Base-by-base conservation (phyloP, 371 early-diverging fungal species). In the Mortierella sp. region DNA sequence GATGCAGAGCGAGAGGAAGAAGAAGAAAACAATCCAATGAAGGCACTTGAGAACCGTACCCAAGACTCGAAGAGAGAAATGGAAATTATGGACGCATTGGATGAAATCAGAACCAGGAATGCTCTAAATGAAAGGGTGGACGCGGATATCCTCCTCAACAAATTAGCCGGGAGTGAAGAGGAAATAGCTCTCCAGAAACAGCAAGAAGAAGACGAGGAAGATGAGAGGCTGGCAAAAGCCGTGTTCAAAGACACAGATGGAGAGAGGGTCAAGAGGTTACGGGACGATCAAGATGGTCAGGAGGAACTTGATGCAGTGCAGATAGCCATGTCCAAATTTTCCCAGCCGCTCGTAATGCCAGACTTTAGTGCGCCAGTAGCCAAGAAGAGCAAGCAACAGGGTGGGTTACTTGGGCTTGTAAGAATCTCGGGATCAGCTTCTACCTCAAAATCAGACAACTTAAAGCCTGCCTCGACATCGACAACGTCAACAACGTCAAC, bases 51-150 rank as follows among this genome's bases (percentile, higher is more conserved):
- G 77, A 96, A 95, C 76, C 85, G 97, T 16, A 98, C 98, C 1
- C 70, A 93, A 64, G 98, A 97, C 62, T 94, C 96, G 1, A 96
- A 97, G 64, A 84, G 97, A 28, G 99, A 99, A 68, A 96, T 99
- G 97, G 98, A 98, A 63, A 95, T 97, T 59, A 84, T 98, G 84
- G 98, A 99, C 77, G 96, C 96, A 0, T 70, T 99, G 67, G 98
- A 98, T 70, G 98, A 98, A 84, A 93, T 99, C 40, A 89, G 96
- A 10, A 92, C 96, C 39, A 83, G 91, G 66, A 98, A 98, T 77
- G 97, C 98, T 1, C 75, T 87, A 26, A 90, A 86, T 35, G 98
- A 98, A 78, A 87, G 96, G 6, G 87, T 95, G 16, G 90, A 90
- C 67, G 87, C 90, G 0, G 93, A 92, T 39, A 88, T 81, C 11